Evolutionary conservation across 2,329 filamentous ascomycete genomes (phyloP), one percentile per base, ranked within the genome.

Genomic region (Fonsecaea pugnacius): DNA sequence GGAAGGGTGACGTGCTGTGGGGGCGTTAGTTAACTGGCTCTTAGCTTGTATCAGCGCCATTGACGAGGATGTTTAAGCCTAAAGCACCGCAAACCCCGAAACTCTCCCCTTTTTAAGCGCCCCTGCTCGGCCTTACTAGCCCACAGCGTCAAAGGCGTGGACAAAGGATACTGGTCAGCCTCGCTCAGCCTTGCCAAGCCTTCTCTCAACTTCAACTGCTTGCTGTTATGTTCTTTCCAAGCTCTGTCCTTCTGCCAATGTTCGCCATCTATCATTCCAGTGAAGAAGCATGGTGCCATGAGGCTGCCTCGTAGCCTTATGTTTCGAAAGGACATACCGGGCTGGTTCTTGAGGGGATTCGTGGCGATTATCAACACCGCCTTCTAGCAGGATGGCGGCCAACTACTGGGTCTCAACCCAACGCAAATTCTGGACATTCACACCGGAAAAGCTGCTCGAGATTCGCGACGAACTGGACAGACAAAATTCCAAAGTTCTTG

Each of bases 331-430:
- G 18, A 5, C 12, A 5, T 18, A 18, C 43, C 24, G 43, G 24
- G 21, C 24, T 8, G 43, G 9, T 24, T 14, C 21, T 27, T 48
- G 18, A 48, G 10, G 43, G 14, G 21, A 21, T 24, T 24, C 18
- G 21, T 27, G 43, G 18, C 43, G 27, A 30, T 30, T 9, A 24
- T 48, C 43, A 27, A 48, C 43, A 27, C 43, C 38, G 16, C 16
- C 7, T 2, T 38, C 32, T 4, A 52, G 27, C 21, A 59, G 12
- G 33, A 97, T 97, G 94, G 91, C 94, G 36, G 91, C 93, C 75
- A 97, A 94, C 78, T 99, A 94, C 80, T 99, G 93, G 93, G 90
- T 92, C 69, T 98, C 95, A 61, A 95, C 92, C 30, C 95, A 99
- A 79, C 87, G 89, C 71, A 89, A 88, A 71, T 87, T 91, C 80